Evolutionary conservation across 2,329 filamentous ascomycete species (phyloP).

Genomic region (Aspergillus tanneri): DNA sequence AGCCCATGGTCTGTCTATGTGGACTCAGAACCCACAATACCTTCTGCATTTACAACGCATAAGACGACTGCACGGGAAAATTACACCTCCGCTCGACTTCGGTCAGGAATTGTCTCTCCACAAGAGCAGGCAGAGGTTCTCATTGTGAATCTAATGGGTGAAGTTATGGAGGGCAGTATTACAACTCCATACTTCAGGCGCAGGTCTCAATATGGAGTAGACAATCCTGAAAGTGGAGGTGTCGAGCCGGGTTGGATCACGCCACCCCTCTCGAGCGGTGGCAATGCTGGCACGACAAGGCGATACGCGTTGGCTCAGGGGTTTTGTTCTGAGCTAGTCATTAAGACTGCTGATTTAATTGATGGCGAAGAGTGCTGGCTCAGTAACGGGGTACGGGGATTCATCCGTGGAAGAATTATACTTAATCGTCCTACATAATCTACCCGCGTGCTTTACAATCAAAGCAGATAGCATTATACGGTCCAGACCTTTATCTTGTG

Average conservation of each 20-base stretch:
- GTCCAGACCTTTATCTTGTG: too few relatives aligned
- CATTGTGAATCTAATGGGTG: conserved; percentile 62
- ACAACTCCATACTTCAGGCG: conserved; percentile 82
- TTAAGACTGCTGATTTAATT: conserved; percentile 60
- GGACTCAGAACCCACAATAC: conserved; percentile 52
- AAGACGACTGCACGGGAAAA: conserved; percentile 76
- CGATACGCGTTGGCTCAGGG: conserved; percentile 74
- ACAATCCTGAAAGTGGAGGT: background rate
- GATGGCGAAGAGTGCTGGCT: conserved; percentile 81
- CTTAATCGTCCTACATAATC: too few relatives aligned
- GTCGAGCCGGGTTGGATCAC: conserved; percentile 69
- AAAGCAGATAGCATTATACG: too few relatives aligned
- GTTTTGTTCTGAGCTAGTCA: conserved; percentile 64
- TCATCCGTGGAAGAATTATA: conserved; percentile 50
- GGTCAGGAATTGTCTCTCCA: conserved; percentile 54
- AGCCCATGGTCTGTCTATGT: conserved; percentile 52
- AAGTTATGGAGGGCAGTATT: conserved; percentile 81
- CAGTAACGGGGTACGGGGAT: conserved; percentile 84
- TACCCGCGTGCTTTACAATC: too few relatives aligned
- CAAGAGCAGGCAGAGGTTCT: conserved; percentile 66
- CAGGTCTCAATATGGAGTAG: background rate
- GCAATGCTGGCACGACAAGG: conserved; percentile 78
- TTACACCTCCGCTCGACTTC: conserved; percentile 68
- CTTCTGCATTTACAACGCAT: conserved; percentile 70
- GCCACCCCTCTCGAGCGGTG: conserved; percentile 72